Evolutionary conservation across 345 rosid genomes (phyloP).

Genomic region (Acer saccharum): DNA sequence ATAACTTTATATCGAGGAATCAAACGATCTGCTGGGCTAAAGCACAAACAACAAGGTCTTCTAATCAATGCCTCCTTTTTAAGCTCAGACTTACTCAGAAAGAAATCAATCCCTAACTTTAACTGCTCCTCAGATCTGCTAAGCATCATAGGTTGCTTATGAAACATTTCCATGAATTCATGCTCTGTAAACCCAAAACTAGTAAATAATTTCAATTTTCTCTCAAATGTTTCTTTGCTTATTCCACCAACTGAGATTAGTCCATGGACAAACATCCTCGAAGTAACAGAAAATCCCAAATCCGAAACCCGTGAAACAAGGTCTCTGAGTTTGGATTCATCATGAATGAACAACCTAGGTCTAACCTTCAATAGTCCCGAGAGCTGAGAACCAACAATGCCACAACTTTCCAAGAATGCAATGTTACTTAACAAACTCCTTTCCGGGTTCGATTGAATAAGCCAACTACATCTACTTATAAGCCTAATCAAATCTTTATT

Average conservation of each 20-base stretch:
- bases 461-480: too few species aligned
- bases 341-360: conserved; percentile 32
- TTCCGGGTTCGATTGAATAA: too few species aligned
- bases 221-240: conserved; percentile 27
- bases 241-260: conserved; percentile 29
- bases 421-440: conserved; percentile 28
- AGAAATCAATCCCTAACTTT: conserved; percentile 35
- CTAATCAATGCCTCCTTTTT: conserved; percentile 28
- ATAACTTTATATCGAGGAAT: conserved; percentile 40
- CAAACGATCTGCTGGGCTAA: conserved; percentile 35
- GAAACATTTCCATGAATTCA: conserved; percentile 32
- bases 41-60: conserved; percentile 25
- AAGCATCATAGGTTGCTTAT: conserved; percentile 31
- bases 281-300: conserved; percentile 39
- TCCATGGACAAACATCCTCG: conserved; percentile 47
- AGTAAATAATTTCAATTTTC: conserved; percentile 30
- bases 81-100: conserved; percentile 14
- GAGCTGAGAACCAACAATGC: conserved; percentile 40
- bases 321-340: conserved; percentile 22
- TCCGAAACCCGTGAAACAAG: conserved; percentile 25
- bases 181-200: conserved; percentile 34
- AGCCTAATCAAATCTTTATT: conserved; percentile 6
- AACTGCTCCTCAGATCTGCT: conserved; percentile 33
- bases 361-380: conserved; percentile 22
- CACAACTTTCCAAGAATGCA: conserved; percentile 30